Base-by-base conservation (phyloP, 805 yeast genomes). In the Yarrowia sp. region DNA sequence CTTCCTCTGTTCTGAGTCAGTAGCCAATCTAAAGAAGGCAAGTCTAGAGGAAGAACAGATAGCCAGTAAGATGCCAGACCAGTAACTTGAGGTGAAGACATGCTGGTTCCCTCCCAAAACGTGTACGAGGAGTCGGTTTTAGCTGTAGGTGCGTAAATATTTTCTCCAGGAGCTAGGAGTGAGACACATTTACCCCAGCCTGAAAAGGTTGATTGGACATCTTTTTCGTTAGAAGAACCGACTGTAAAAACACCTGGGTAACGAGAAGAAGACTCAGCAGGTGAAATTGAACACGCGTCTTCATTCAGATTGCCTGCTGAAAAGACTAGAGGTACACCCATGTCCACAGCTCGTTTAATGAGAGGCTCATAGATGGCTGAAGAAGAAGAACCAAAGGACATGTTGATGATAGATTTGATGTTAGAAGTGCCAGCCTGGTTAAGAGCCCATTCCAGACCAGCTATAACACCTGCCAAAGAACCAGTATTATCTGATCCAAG, bases 401-500 rank as follows among this genome's bases (percentile, higher is more conserved):
- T 36, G 57, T 36, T 50, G 33, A 50, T 36, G 14, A 35, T 15
- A 8, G 57, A 50, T 3, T 18, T 18, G 33, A 8, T 32, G 2
- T 14, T 22, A 1, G 41, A 18, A 3, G 13, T 7, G 1, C 33
- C 13, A 9, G 42, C 41, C 10, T 50, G 42, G 33, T 18, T 50
- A 2, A 50, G 42, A 18, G 57, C 57, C 57, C 57, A 50, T 22
- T 50, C 42, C 3, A 50, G 33, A 2, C 42, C 42, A 2, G 87
- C 87, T 68, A 90, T 84, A 65, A 90, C 92, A 72, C 88, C 93
- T 42, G 92, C 84, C 88, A 88, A 87, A 48, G 89, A 78, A 73
- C 96, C 96, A 8, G 90, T 85, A 70, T 96, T 96, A 73, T 87
- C 86, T 35, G 90, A 85, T 77, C 87, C 85, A 76, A 90, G 81